Conservation (phyloP, 176 grass and related monocot genomes). For the Tillandsia leiboldiana region DNA sequence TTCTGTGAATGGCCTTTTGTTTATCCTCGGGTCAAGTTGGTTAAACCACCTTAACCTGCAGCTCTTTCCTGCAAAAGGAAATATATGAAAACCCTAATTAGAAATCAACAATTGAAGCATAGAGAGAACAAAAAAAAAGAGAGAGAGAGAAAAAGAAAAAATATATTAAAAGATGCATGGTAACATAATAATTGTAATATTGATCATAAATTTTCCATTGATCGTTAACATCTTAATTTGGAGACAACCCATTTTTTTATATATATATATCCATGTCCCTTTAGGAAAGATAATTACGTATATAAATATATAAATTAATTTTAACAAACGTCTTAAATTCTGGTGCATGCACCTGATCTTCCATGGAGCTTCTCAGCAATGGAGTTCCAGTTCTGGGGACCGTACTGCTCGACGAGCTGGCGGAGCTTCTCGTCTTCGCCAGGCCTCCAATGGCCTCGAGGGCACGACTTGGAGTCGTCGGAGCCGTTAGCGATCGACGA, state of each 20-base stretch:
- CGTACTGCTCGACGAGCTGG: constrained; percentile 69
- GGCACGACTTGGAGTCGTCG: constrained; percentile 50
- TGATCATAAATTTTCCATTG: no score
- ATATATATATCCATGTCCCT: neutral
- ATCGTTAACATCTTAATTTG: no score
- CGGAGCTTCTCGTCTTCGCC: constrained; percentile 75
- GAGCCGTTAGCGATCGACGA: constrained; percentile 51
- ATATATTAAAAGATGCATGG: no score
- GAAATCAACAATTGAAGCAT: no score
- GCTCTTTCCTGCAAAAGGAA: constrained; percentile 58
- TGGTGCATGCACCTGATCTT: constrained; percentile 53
- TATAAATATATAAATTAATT: neutral
- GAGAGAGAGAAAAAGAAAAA: no score
- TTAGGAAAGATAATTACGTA: neutral
- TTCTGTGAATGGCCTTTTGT: constrained; percentile 64
- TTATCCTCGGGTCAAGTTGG: constrained; percentile 80
- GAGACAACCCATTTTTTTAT: no score
- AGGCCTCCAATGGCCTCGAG: constrained; percentile 74
- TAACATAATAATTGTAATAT: no score
- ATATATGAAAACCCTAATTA: neutral
- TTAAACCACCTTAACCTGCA: constrained; percentile 93
- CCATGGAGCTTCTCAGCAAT: constrained; percentile 86
- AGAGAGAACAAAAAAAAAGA: no score
- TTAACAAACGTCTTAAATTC: no score
- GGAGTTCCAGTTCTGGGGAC: constrained; percentile 94